Conservation (phyloP, 345 rosid genomes). For the Gossypium sturtianum region DNA sequence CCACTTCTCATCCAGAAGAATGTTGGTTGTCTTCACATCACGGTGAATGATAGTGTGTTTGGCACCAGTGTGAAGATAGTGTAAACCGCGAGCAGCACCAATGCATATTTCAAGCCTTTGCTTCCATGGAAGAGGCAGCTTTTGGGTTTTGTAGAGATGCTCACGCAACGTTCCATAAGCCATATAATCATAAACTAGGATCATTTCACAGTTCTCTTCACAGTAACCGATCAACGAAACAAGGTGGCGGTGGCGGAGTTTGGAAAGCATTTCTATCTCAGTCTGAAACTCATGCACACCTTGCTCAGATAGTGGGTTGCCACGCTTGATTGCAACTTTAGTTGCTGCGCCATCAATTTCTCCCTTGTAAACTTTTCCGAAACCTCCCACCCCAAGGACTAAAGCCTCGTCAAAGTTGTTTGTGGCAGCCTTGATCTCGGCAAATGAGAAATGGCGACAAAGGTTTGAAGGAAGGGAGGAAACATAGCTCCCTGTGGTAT, state of each 20-base stretch:
- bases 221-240: conserved; percentile 96
- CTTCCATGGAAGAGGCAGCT: conserved; percentile 86
- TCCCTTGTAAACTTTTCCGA: conserved; percentile 94
- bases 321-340: conserved; percentile 96
- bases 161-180: conserved; percentile 90
- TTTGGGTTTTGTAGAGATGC: conserved; percentile 92
- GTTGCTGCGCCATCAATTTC: conserved; percentile 84
- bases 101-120: conserved; percentile 98
- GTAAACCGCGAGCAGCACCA: conserved; percentile 91
- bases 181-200: conserved; percentile 95
- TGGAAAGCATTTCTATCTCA: conserved; percentile 97
- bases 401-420: conserved; percentile 85
- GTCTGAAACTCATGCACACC: conserved; percentile 98
- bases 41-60: conserved; percentile 95
- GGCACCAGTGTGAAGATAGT: conserved; percentile 97
- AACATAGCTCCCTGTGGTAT: conserved; percentile 88
- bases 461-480: conserved; percentile 93
- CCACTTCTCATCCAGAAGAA: conserved; percentile 94
- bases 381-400: conserved; percentile 95
- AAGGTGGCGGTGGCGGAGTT: conserved; percentile 94
- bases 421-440: conserved; percentile 91
- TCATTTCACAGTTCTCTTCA: conserved; percentile 95
- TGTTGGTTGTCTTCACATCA: conserved; percentile 97
- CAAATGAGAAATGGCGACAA: conserved; percentile 96
- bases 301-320: conserved; percentile 94